phyloP scores from a whole-genome alignment of 2,329 filamentous ascomycete genomes.

The Cadophora malorum region DNA sequence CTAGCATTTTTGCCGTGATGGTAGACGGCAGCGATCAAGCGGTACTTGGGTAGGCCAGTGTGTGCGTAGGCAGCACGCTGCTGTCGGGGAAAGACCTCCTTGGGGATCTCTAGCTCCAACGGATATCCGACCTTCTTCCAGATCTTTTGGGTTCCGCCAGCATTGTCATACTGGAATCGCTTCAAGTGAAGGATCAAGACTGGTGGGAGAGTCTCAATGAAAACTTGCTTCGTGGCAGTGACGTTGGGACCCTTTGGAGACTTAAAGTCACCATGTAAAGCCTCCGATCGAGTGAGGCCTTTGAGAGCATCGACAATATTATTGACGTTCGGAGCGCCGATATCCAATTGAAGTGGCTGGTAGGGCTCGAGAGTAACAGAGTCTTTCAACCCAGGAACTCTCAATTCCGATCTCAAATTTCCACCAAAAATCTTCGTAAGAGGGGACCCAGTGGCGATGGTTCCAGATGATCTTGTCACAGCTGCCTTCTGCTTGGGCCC shows the following conservation, averaged over 20 bases:
- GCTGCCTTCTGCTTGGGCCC: conserved; percentile 89
- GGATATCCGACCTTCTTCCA: conserved; percentile 99
- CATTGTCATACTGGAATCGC: conserved; percentile 93
- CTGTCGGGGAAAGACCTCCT: conserved; percentile 82
- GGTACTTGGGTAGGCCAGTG: conserved; percentile 80
- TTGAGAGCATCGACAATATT: conserved; percentile 93
- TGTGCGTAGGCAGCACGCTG: conserved; percentile 69
- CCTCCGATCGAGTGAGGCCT: conserved; percentile 82
- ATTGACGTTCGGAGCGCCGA: conserved; percentile 82
- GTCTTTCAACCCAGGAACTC: conserved; percentile 83
- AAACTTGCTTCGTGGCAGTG: conserved; percentile 88
- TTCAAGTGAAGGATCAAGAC: conserved; percentile 95
- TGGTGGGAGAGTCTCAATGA: conserved; percentile 89
- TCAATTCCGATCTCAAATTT: conserved; percentile 86
- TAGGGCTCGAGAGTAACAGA: conserved; percentile 94
- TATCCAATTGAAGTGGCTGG: conserved; percentile 93
- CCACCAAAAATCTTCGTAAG: conserved; percentile 96
- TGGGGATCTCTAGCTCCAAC: conserved; percentile 90
- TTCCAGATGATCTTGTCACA: conserved; percentile 84
- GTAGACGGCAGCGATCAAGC: conserved; percentile 89
- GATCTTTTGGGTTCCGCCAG: conserved; percentile 91
- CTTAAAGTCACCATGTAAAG: conserved; percentile 83
- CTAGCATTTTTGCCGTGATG: conserved; percentile 97
- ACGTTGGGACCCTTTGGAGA: conserved; percentile 78
- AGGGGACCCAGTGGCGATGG: conserved; percentile 76